Evolutionary conservation across 208 protist species (phyloP), one percentile per base, ranked within the genome.

Genomic region (Wallacemonas sp.): DNA sequence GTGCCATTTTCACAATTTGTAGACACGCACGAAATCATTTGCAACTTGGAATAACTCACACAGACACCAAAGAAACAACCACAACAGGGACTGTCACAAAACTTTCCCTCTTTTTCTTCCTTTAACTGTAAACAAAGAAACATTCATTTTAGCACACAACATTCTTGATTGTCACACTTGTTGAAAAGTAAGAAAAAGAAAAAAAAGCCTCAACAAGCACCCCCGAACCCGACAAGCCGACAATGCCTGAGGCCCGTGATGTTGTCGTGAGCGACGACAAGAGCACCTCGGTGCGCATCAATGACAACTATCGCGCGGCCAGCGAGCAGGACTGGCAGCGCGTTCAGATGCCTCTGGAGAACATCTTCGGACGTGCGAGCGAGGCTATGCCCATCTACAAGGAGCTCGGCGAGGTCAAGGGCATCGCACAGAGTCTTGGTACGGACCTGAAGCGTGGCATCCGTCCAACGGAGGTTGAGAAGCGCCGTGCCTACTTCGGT

Each of bases 351-450:
- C 29, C 70, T 0, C 65, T 92, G 1, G 82, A 92, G 61, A 72
- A 79, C 36, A 79, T 92, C 36, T 92, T 92, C 48, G 23, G 56
- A 29, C 76, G 80, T 33, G 83, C 80, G 16, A 80, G 67, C 55
- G 80, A 87, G 62, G 86, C 62, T 2, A 76, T 76, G 70, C 80
- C 86, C 48, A 47, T 78, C 21, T 84, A 78, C 62, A 62, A 88
- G 55, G 24, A 84, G 46, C 74, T 92, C 14, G 87, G 90, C 30
- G 68, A 62, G 16, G 62, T 84, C 19, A 64, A 82, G 21, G 85
- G 87, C 39, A 67, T 93, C 47, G 71, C 74, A 1, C 65, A 58
- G 32, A 47, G 64, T 23, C 80, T 95, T 1, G 62, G 78, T 56
- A 74, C 74, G 33, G 74, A 84, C 36, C 26, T 86, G 19, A 34